Conservation (phyloP, 352 stramenopile genomes). For the Phytophthora multivora region DNA sequence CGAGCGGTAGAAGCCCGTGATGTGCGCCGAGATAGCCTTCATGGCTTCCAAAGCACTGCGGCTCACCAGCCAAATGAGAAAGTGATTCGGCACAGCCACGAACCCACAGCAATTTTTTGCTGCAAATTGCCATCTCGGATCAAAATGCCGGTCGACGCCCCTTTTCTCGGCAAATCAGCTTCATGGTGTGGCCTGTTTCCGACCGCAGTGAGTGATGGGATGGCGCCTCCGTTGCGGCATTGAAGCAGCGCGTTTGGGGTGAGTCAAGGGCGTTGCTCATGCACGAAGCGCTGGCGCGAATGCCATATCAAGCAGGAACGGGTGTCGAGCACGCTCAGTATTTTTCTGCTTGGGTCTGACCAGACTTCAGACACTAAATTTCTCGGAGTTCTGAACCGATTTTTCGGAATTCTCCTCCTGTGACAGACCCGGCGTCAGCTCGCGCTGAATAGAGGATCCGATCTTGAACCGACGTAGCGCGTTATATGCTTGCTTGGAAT, state of each 20-base stretch:
- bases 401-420: conserved; percentile 7
- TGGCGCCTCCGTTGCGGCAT: conserved; percentile 11
- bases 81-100: conserved; percentile 8
- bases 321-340: no score
- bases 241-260: background rate
- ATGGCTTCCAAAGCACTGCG: conserved; percentile 14
- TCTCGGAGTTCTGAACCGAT: conserved; percentile 1
- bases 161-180: conserved; percentile 32
- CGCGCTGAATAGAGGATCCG: conserved; percentile 15
- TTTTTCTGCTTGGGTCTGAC: no score
- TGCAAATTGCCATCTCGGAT: conserved; percentile 1
- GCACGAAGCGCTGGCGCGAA: background rate
- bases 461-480: conserved; percentile 24
- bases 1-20: conserved; percentile 51
- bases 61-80: conserved; percentile 19
- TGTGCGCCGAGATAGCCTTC: conserved; percentile 44
- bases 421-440: conserved; percentile 1
- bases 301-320: background rate
- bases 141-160: background rate
- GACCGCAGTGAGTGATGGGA: background rate
- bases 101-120: conserved; percentile 23
- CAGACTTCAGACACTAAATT: background rate
- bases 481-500: no score
- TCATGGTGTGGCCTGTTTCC: conserved; percentile 3
- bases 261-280: conserved; percentile 10